These are phyloP conservation scores for Starmera caribaea DNA, from an alignment of 805 yeast genomes.

Conservation along the genomic window DNA sequence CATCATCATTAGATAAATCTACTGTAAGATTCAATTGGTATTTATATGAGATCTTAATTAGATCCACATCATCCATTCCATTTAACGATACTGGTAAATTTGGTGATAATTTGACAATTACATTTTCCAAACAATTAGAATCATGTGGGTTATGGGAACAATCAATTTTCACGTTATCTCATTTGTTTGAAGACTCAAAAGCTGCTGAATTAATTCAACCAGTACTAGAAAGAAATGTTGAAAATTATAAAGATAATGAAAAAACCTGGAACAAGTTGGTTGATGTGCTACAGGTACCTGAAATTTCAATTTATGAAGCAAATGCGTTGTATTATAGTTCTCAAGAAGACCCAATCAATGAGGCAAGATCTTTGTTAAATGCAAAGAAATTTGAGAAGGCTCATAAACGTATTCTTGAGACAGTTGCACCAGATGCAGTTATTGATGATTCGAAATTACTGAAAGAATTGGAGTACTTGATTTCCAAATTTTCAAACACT, in stretches of 20 bases:
- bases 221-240: constrained; percentile 18
- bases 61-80: constrained; percentile 19
- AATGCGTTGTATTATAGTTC: constrained; percentile 47
- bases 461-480: constrained; percentile 24
- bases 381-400: constrained; percentile 60
- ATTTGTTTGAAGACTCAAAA: constrained; percentile 36
- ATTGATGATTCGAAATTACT: constrained; percentile 32
- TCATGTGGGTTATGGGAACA: constrained; percentile 41
- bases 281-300: constrained; percentile 37
- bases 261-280: constrained; percentile 27
- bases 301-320: constrained; percentile 39
- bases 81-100: constrained; percentile 14
- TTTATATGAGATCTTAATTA: constrained; percentile 32
- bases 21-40: constrained; percentile 43
- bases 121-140: constrained; percentile 44
- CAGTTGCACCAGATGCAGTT: constrained; percentile 68
- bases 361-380: constrained; percentile 48
- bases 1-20: constrained; percentile 12
- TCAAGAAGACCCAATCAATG: constrained; percentile 42
- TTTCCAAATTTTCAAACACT: constrained; percentile 32
- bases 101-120: constrained; percentile 29
- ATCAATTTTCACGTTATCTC: constrained; percentile 54
- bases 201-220: constrained; percentile 31
- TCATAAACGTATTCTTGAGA: constrained; percentile 40
- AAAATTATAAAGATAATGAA: constrained; percentile 6